These are phyloP conservation scores for Cyclostephanos invisitatus DNA, from an alignment of 108 stramenopile species.

Conservation along the genomic window DNA sequence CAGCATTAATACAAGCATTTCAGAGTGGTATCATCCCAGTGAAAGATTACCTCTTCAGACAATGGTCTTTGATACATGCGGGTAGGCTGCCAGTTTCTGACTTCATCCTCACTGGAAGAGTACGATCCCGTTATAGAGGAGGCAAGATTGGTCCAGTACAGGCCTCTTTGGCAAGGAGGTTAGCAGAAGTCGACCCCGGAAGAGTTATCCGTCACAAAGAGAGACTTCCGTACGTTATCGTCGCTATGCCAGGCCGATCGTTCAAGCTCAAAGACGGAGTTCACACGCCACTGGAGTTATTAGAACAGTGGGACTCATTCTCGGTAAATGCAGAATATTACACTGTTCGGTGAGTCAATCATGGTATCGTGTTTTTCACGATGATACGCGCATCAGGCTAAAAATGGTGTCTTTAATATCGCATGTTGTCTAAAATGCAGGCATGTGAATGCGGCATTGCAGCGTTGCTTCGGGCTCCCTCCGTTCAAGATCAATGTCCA, in stretches of 20 bases:
- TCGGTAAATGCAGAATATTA: constrained; percentile 81
- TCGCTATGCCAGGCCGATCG: constrained; percentile 73
- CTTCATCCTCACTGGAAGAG: constrained; percentile 85
- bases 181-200: constrained; percentile 82
- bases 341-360: constrained; percentile 47
- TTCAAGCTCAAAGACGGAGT: constrained; percentile 84
- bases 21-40: constrained; percentile 54
- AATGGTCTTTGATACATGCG: constrained; percentile 80
- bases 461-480: constrained; percentile 77
- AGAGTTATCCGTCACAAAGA: constrained; percentile 78
- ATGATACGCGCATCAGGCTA: background rate
- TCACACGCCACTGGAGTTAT: constrained; percentile 79
- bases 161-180: constrained; percentile 76
- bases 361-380: background rate
- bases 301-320: constrained; percentile 90
- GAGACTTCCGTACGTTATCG: constrained; percentile 83
- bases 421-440: background rate
- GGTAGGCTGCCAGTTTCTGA: constrained; percentile 83
- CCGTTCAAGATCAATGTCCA: constrained; percentile 73
- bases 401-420: background rate
- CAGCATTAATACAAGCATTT: constrained; percentile 78
- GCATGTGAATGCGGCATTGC: constrained; percentile 86
- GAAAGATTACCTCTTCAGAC: constrained; percentile 68
- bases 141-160: constrained; percentile 82
- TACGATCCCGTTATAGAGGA: constrained; percentile 78